These are phyloP conservation scores for Colletotrichum noveboracense DNA, from an alignment of 2,329 filamentous ascomycete species.

Conservation along the genomic window DNA sequence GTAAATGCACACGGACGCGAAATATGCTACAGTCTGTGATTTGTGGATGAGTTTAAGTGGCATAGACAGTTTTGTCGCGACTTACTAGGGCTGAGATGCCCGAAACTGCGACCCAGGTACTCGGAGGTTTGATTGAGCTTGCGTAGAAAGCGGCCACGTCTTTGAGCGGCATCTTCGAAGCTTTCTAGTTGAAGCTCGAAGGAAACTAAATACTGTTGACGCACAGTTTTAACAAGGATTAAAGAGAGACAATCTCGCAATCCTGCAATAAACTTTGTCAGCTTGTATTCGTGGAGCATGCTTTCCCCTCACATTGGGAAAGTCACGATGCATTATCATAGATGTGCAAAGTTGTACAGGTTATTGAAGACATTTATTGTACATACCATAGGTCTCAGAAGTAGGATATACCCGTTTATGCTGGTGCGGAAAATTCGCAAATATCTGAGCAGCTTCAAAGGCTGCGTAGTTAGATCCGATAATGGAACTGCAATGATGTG, in stretches of 20 bases:
- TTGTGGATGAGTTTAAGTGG: not conserved
- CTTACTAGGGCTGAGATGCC: not conserved
- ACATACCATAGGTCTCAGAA: not conserved
- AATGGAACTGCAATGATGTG: not conserved
- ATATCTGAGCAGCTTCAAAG: not conserved
- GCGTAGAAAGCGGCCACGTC: not conserved
- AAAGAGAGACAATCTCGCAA: too few species aligned
- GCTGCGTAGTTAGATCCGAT: not conserved
- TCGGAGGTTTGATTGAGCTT: not conserved
- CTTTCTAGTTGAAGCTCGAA: not conserved
- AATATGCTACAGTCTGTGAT: not conserved
- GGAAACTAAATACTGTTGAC: not conserved
- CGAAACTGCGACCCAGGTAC: not conserved
- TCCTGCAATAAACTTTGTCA: not conserved
- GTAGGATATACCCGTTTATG: not conserved
- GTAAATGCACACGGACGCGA: slow-evolving; percentile 20
- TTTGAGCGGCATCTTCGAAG: not conserved
- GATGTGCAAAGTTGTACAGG: not conserved
- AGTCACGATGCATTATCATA: not conserved
- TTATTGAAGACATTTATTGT: not conserved
- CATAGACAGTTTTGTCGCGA: not conserved
- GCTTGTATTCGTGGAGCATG: not conserved
- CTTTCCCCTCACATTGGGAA: not conserved
- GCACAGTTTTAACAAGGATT: not conserved
- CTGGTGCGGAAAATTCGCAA: not conserved